Conservation (phyloP, 306 rosid species). For the Quercus ilex region DNA sequence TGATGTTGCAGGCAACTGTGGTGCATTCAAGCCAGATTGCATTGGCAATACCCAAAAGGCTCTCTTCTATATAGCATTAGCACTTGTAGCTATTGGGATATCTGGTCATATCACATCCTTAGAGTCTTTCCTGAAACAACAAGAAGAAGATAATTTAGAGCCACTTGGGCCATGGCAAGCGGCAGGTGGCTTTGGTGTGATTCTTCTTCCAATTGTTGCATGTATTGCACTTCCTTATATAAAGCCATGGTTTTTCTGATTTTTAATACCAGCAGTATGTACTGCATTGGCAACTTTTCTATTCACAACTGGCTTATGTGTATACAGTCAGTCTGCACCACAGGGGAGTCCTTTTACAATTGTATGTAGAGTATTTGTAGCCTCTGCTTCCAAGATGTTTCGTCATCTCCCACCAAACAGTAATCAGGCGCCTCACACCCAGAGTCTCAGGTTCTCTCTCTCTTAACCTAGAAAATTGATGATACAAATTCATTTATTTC, state of each 20-base stretch:
- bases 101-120: background rate
- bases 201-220: constrained; percentile 4
- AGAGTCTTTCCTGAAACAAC: background rate
- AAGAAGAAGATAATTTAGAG: background rate
- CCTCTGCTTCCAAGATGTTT: constrained; percentile 22
- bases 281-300: constrained; percentile 7
- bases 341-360: constrained; percentile 22
- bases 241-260: constrained; percentile 23
- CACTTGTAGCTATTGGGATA: background rate
- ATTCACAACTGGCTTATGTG: constrained; percentile 14
- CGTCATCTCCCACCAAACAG: background rate
- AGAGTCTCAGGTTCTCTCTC: constrained; percentile 9
- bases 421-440: background rate
- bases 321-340: background rate
- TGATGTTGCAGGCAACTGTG: no score
- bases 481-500: background rate
- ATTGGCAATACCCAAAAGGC: background rate
- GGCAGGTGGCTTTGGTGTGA: no score
- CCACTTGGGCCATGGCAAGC: background rate
- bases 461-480: background rate
- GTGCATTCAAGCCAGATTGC: background rate
- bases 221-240: constrained; percentile 2
- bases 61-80: background rate
- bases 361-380: constrained; percentile 20
- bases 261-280: constrained; percentile 10